phyloP scores from a whole-genome alignment of 306 rosid genomes.

The Abrus pulchellus region DNA sequence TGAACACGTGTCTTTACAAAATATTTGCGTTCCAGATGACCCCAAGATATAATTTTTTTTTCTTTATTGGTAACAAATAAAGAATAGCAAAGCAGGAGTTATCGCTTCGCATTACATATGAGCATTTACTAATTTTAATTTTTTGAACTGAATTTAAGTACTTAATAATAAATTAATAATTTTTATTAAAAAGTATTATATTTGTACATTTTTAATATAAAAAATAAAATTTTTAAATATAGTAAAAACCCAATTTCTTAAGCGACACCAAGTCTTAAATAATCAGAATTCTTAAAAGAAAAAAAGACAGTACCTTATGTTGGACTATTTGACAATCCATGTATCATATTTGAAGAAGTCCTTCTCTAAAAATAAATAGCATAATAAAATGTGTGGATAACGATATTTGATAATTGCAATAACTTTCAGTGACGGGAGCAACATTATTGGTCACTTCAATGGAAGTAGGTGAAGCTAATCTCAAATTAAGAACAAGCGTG shows the following conservation, averaged over 20 bases:
- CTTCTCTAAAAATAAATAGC: background rate
- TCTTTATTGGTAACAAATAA: background rate
- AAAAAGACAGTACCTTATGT: background rate
- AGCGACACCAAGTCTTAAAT: background rate
- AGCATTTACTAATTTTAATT: background rate
- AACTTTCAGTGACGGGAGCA: background rate
- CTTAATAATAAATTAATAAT: too few species aligned
- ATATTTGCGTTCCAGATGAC: too few species aligned
- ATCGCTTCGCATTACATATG: too few species aligned
- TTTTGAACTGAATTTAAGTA: too few species aligned
- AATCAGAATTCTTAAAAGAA: background rate
- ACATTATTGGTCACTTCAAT: constrained; percentile 4
- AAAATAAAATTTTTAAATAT: too few species aligned
- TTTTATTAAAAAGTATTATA: too few species aligned
- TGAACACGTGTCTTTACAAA: too few species aligned
- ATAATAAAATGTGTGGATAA: constrained; percentile 5
- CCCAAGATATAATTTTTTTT: too few species aligned
- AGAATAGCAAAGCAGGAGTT: background rate
- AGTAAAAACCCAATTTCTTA: too few species aligned
- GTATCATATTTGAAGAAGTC: background rate
- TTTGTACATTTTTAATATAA: too few species aligned
- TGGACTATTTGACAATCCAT: constrained; percentile 7
- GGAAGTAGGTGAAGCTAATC: constrained; percentile 31
- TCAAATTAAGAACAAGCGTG: constrained; percentile 24
- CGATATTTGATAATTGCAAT: background rate